Conservation (phyloP, 139 green algal genomes). For the Zygnema circumcarinatum region DNA sequence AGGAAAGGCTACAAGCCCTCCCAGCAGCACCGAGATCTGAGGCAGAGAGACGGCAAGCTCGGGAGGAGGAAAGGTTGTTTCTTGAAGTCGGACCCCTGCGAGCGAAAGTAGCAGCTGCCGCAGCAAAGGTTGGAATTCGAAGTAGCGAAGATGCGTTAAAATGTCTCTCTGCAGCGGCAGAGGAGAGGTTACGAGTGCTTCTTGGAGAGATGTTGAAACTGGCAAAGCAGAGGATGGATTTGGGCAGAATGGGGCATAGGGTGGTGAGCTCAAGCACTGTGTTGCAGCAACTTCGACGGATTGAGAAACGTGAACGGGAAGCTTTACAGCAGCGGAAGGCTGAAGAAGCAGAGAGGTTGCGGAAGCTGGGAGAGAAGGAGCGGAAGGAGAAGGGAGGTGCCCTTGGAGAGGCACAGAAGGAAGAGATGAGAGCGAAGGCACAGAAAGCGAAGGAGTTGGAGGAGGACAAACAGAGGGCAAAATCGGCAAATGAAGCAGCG, state of each 20-base stretch:
- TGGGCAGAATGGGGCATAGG: neutral
- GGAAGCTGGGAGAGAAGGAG: neutral
- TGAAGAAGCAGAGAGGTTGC: neutral
- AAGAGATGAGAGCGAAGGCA: neutral
- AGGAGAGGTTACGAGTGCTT: neutral
- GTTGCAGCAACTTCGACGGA: conserved; percentile 2
- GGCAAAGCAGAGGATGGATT: conserved; percentile 4
- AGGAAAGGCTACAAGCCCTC: conserved; percentile 9
- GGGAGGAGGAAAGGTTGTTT: conserved; percentile 19
- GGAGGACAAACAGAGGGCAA: conserved; percentile 15
- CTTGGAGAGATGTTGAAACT: neutral
- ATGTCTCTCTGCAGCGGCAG: neutral
- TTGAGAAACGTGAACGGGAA: conserved; percentile 7
- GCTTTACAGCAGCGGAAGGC: neutral
- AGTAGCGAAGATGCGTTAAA: neutral
- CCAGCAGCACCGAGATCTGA: neutral
- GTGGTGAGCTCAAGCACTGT: neutral
- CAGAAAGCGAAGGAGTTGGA: conserved; percentile 11
- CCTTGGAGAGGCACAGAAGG: conserved; percentile 4
- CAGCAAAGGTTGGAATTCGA: neutral
- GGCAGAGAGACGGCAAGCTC: neutral
- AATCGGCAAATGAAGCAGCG: conserved; percentile 10
- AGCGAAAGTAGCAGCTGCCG: neutral
- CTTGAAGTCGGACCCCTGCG: neutral
- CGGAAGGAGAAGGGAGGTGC: neutral